Evolutionary conservation across 1,139 yeast genomes (phyloP).

Genomic region (Kodamaea anthophila): DNA sequence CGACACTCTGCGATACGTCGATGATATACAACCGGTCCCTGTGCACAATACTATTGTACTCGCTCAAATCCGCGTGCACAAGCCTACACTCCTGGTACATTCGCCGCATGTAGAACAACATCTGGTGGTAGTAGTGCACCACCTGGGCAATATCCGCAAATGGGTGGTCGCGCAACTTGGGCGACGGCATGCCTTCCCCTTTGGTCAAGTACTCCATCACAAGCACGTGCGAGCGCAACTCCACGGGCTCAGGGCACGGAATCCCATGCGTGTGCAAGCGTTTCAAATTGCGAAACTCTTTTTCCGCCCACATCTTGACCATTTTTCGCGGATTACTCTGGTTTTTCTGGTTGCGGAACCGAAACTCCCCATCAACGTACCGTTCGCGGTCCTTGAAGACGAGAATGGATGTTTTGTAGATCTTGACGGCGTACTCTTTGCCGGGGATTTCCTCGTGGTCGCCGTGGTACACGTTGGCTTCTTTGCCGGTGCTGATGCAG

Average conservation of each 20-base stretch:
- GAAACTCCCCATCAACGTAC: slow-evolving; percentile 92
- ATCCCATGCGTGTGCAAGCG: slow-evolving; percentile 73
- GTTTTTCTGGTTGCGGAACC: slow-evolving; percentile 78
- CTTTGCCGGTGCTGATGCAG: slow-evolving; percentile 94
- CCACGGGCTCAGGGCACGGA: slow-evolving; percentile 89
- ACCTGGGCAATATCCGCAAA: slow-evolving; percentile 61
- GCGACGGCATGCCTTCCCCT: slow-evolving; percentile 82
- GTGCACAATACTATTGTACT: slow-evolving; percentile 87
- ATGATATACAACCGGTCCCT: slow-evolving; percentile 75
- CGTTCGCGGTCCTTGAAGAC: slow-evolving; percentile 95
- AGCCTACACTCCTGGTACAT: slow-evolving; percentile 83
- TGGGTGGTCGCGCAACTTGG: slow-evolving; percentile 77
- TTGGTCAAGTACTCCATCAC: slow-evolving; percentile 87
- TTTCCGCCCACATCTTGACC: slow-evolving; percentile 99
- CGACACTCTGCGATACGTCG: slow-evolving; percentile 96
- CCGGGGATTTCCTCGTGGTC: slow-evolving; percentile 55
- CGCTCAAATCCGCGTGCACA: slow-evolving; percentile 96
- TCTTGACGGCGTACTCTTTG: slow-evolving; percentile 84
- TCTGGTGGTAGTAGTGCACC: slow-evolving; percentile 63
- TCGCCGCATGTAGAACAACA: slow-evolving; percentile 79
- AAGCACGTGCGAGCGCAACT: slow-evolving; percentile 80
- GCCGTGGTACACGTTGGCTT: slow-evolving; percentile 96
- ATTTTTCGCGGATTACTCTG: slow-evolving; percentile 93
- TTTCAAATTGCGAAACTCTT: slow-evolving; percentile 88
- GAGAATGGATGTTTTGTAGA: slow-evolving; percentile 90